Base-by-base conservation (phyloP, 305 asterid genomes). In the Plantago rigida region DNA sequence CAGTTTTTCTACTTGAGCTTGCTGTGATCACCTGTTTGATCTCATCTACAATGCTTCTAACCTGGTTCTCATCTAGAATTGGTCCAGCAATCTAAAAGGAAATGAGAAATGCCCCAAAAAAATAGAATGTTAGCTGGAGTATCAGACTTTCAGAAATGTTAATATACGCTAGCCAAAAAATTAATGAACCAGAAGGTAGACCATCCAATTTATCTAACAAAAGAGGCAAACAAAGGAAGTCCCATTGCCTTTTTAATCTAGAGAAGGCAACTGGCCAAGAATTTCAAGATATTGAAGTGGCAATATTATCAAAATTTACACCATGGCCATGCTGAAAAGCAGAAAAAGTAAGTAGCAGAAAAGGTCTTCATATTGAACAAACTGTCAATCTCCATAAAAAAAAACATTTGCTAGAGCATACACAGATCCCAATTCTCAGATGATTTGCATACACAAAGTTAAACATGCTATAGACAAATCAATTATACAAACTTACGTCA, bases 1-100 rank as follows among this genome's bases (percentile, higher is more conserved):
- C 96, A 36, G 79, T 73, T 71, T 81, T 86, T 66, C 96, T 81
- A 74, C 92, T 87, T 52, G 95, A 87, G 80, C 93, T 87, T 56
- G 95, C 95, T 1, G 95, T 84, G 45, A 87, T 83, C 50, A 87
- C 97, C 73, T 68, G 85, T 70, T 89, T 87, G 62, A 87, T 77
- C 77, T 89, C 97, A 26, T 86, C 97, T 69, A 86, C 97, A 44
- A 89, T 78, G 74, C 87, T 86, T 73, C 82, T 79, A 47, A 89
- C 95, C 80, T 89, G 96, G 61, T 61, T 74, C 82, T 86, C 96
- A 71, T 89, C 89, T 52, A 89, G 78, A 71, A 84, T 84, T 50
- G 74, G 74, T 64, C 96, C 96, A 62, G 87, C 78, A 55, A 86
- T 72, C 95, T 89, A 82, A 66, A 59, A 74, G 53, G 13, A 56